These are phyloP conservation scores for Irpex sp. DNA, from an alignment of 1,284 basidiomycete genomes.

Conservation along the genomic window DNA sequence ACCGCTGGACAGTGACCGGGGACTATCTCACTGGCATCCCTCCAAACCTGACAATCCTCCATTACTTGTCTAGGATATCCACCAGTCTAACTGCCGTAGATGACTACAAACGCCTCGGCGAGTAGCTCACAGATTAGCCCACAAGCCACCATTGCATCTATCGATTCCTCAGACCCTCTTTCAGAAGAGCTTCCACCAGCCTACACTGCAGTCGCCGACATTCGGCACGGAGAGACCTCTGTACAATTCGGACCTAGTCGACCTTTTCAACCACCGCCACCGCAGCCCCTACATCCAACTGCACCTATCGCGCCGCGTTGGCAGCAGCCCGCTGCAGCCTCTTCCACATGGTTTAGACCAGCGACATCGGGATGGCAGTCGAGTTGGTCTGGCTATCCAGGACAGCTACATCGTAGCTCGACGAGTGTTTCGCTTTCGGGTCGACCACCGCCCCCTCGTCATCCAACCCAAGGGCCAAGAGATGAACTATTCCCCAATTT, in stretches of 20 bases:
- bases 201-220: conserved; percentile 55
- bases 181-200: conserved; percentile 60
- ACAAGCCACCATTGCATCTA: not conserved
- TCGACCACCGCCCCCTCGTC: conserved; percentile 18
- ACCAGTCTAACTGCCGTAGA: not conserved
- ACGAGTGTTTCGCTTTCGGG: not conserved
- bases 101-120: not conserved
- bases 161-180: conserved; percentile 17
- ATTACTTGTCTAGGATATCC: not conserved
- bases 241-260: conserved; percentile 57
- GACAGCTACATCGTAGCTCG: conserved; percentile 9
- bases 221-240: conserved; percentile 52
- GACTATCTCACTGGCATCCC: too few relatives aligned
- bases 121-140: not conserved
- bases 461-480: conserved; percentile 11
- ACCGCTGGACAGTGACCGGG: too few relatives aligned
- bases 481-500: not conserved
- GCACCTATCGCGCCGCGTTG: conserved; percentile 7
- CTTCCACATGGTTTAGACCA: not conserved
- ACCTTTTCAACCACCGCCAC: conserved; percentile 52
- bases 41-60: too few relatives aligned
- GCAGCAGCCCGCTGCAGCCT: conserved; percentile 9
- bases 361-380: not conserved
- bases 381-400: conserved; percentile 18
- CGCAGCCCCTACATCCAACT: conserved; percentile 9